Evolutionary conservation across 345 rosid genomes (phyloP).

Genomic region (Ricinus communis): DNA sequence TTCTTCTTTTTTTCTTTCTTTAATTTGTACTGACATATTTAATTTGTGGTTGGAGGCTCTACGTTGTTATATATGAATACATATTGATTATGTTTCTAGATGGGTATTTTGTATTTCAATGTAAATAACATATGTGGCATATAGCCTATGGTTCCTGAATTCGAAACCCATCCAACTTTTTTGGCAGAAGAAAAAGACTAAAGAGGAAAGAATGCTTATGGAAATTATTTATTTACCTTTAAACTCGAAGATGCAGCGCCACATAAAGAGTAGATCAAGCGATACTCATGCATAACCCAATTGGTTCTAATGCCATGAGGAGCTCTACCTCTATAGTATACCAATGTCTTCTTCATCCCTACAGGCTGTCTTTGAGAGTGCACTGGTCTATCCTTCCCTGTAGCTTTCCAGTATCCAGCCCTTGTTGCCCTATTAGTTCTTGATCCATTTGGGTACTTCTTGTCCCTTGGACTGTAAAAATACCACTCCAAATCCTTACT

Average conservation of each 20-base stretch:
- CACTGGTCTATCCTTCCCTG: conserved; percentile 59
- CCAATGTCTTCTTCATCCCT: conserved; percentile 83
- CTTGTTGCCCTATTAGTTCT: conserved; percentile 74
- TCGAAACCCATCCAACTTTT: not conserved
- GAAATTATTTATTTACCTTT: conserved; percentile 30
- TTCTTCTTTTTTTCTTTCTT: no score
- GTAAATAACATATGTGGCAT: no score
- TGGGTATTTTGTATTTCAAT: no score
- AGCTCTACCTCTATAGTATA: conserved; percentile 66
- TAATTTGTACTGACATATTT: no score
- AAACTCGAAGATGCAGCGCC: conserved; percentile 29
- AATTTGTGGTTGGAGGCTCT: no score
- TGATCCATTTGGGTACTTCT: conserved; percentile 77
- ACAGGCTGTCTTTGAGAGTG: conserved; percentile 47
- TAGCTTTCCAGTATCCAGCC: conserved; percentile 79
- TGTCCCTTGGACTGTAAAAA: conserved; percentile 72
- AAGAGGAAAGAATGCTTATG: not conserved
- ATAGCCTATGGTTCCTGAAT: not conserved
- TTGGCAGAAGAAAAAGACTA: not conserved
- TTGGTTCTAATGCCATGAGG: conserved; percentile 58
- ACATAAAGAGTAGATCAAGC: conserved; percentile 38
- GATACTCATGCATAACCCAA: conserved; percentile 87
- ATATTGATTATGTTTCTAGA: no score
- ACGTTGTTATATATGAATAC: no score
- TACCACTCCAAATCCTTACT: conserved; percentile 87